Conservation (phyloP, 768 basidiomycete species). For the Lactifluus volemus region DNA sequence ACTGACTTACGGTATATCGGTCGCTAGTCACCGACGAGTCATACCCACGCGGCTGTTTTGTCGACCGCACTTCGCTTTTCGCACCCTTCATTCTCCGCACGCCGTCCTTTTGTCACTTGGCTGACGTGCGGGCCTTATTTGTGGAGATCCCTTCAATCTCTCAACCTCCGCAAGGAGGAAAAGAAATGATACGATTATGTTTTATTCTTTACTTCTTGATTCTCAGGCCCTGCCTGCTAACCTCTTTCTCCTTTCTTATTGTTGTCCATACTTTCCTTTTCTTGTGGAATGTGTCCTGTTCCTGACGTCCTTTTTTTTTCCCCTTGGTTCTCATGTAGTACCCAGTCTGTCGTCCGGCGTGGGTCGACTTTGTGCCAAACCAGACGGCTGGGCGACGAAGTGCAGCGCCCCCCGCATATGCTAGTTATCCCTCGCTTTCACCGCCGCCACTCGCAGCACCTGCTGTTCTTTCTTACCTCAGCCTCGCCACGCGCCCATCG, state of each 20-base stretch:
- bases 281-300: neutral
- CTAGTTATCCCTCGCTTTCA: constrained; percentile 35
- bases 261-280: neutral
- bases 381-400: constrained; percentile 8
- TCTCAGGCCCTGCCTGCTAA: neutral
- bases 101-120: neutral
- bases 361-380: constrained; percentile 47
- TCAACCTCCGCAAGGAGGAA: neutral
- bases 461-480: constrained; percentile 63
- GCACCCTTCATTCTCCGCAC: neutral
- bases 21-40: neutral
- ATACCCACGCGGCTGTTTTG: neutral
- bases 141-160: neutral
- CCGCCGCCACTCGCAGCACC: constrained; percentile 60
- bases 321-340: constrained; percentile 37
- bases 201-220: neutral
- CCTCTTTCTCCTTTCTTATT: neutral
- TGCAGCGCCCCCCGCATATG: constrained; percentile 21
- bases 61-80: neutral
- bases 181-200: neutral
- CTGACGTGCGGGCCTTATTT: constrained; percentile 7
- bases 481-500: constrained; percentile 32
- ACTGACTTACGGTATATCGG: neutral
- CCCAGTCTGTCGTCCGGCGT: constrained; percentile 44
- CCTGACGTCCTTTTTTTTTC: neutral